phyloP scores from a whole-genome alignment of 768 basidiomycete species.

The Boletus rufocinnamomeus region DNA sequence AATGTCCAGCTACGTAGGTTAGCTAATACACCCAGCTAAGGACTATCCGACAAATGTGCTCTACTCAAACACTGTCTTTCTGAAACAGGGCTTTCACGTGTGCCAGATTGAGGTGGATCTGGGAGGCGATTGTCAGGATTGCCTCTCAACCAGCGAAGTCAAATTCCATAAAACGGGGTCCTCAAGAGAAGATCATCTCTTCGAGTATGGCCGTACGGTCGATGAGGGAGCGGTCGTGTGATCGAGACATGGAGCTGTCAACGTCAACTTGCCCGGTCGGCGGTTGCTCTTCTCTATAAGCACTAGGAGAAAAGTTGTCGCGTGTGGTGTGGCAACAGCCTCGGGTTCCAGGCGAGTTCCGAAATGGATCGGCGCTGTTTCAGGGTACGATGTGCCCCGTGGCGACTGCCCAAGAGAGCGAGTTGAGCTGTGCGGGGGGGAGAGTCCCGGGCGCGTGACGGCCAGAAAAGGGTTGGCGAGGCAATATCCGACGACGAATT shows the following conservation, averaged over 20 bases:
- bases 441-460: no score
- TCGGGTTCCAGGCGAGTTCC: not conserved
- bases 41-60: no score
- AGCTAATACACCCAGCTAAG: no score
- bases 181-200: no score
- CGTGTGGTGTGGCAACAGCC: no score
- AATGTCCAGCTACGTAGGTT: no score
- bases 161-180: not conserved
- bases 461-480: no score
- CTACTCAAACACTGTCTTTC: not conserved
- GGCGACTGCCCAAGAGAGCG: no score
- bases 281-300: not conserved
- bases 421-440: no score
- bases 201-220: no score
- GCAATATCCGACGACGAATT: no score
- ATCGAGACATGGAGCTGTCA: not conserved
- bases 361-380: slow-evolving; percentile 6
- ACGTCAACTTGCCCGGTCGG: not conserved
- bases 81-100: not conserved
- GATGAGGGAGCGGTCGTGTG: not conserved
- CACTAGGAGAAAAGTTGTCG: not conserved
- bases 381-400: not conserved
- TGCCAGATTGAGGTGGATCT: not conserved
- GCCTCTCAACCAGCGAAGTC: not conserved
- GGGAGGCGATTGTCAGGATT: not conserved